Percentiles rank a stretch among this genome's conserved stretches.
phyloP scores from a whole-genome alignment of 768 basidiomycete genomes.

The Galerina sulciceps region DNA sequence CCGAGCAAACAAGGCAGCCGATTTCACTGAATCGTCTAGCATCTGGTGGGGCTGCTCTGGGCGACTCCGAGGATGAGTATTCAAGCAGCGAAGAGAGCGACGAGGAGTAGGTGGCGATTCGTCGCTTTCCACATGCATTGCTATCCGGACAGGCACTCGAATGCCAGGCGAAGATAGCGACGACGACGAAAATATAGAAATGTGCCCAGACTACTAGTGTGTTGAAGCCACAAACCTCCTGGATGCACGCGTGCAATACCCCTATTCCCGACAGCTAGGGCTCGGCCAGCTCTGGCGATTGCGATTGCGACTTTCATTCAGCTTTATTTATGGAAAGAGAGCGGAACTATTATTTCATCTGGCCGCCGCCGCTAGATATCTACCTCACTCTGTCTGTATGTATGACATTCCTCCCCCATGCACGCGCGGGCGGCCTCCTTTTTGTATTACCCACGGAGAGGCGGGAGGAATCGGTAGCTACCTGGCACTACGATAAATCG shows the following conservation, averaged over 20 bases:
- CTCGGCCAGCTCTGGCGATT: neutral
- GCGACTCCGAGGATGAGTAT: constrained; percentile 27
- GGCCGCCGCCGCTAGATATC: neutral
- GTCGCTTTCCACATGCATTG: neutral
- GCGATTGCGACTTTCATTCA: neutral
- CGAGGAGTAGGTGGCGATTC: constrained; percentile 15
- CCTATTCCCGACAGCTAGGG: neutral
- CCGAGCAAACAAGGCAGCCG: constrained; percentile 35
- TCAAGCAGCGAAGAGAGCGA: constrained; percentile 35
- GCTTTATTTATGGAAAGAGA: constrained; percentile 14
- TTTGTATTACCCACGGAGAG: too few relatives aligned
- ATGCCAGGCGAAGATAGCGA: too few relatives aligned
- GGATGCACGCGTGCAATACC: too few relatives aligned
- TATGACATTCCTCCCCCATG: neutral
- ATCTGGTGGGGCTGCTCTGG: constrained; percentile 30
- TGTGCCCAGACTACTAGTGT: too few relatives aligned
- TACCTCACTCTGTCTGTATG: neutral
- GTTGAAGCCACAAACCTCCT: too few relatives aligned
- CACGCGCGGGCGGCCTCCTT: too few relatives aligned
- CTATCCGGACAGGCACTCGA: neutral
- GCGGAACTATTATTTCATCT: too few relatives aligned
- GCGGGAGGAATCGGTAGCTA: too few relatives aligned
- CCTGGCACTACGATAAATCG: too few relatives aligned
- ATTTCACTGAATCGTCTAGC: constrained; percentile 57
- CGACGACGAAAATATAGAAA: too few relatives aligned